Conservation (phyloP, 306 rosid genomes). For the cucumber (Cucumis sativus) region DNA sequence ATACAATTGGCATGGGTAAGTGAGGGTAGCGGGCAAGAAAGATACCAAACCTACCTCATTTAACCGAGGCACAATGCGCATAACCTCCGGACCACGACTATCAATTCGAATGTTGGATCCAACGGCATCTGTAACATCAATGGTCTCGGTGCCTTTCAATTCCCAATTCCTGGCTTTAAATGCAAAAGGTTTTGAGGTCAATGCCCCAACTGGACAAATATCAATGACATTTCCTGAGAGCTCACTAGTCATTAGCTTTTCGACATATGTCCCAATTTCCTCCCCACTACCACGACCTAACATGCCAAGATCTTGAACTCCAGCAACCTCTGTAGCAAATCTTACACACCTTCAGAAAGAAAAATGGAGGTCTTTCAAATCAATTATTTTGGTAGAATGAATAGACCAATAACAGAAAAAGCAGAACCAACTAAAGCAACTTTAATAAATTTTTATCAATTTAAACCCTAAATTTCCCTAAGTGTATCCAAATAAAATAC, state of each 20-base stretch:
- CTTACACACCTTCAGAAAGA: constrained; percentile 71
- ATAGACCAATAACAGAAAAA: background rate
- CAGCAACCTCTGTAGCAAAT: constrained; percentile 97
- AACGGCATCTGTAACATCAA: constrained; percentile 98
- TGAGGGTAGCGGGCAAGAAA: background rate
- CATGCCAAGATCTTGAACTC: constrained; percentile 98
- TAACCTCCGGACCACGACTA: constrained; percentile 93
- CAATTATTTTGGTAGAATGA: background rate
- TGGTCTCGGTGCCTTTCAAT: constrained; percentile 83
- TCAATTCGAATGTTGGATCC: constrained; percentile 96
- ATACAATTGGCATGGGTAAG: background rate
- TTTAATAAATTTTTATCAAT: background rate
- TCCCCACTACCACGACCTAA: constrained; percentile 99
- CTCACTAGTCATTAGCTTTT: constrained; percentile 92
- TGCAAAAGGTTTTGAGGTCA: constrained; percentile 97
- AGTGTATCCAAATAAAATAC: too few relatives aligned
- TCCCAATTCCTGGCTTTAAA: constrained; percentile 99
- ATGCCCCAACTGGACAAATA: constrained; percentile 96
- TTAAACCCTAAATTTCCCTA: too few relatives aligned
- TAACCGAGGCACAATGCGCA: constrained; percentile 88
- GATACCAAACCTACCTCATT: constrained; percentile 54
- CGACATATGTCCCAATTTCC: constrained; percentile 97
- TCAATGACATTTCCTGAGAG: constrained; percentile 98
- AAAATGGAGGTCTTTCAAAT: background rate
- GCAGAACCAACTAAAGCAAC: background rate